Conservation (phyloP, 495 filamentous ascomycete genomes). For the Penicillium paradoxum region DNA sequence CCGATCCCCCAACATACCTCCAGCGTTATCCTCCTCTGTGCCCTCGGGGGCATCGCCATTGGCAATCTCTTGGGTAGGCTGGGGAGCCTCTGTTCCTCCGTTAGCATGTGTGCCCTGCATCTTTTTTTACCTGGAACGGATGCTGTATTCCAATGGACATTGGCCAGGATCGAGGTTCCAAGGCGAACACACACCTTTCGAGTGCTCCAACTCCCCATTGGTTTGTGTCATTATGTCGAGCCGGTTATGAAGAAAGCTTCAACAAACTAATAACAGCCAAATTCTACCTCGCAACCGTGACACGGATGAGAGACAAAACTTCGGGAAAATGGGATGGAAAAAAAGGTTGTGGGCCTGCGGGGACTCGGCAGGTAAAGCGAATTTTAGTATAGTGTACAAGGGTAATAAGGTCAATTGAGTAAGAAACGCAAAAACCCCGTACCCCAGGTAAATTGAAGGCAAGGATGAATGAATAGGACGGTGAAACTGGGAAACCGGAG, state of each 20-base stretch:
- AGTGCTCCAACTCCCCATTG: constrained; percentile 41
- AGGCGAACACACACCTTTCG: constrained; percentile 34
- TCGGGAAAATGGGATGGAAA: constrained; percentile 11
- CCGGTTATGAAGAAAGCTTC: constrained; percentile 18
- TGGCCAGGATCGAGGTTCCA: constrained; percentile 7
- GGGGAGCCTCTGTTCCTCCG: constrained; percentile 28
- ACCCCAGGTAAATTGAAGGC: constrained; percentile 31
- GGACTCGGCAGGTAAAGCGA: constrained; percentile 19
- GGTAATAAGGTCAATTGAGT: constrained; percentile 39
- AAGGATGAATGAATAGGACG: constrained; percentile 17
- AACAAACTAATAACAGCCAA: constrained; percentile 12
- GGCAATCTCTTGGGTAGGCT: constrained; percentile 31
- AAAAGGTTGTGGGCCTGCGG: constrained; percentile 18
- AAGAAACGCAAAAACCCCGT: constrained; percentile 33
- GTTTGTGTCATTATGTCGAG: constrained; percentile 37
- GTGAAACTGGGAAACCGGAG: constrained; percentile 28
- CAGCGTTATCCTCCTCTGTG: constrained; percentile 36
- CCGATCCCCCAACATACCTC: constrained; percentile 30
- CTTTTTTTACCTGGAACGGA: neutral
- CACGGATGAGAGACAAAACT: constrained; percentile 15
- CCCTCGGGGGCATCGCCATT: constrained; percentile 34
- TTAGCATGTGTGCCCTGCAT: constrained; percentile 19
- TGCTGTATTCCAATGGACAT: constrained; percentile 9
- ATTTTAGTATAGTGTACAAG: constrained; percentile 31
- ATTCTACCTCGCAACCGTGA: constrained; percentile 16